Evolutionary conservation across 148 eudicot genomes (phyloP).

Genomic region (Vaccinium darrowii): DNA sequence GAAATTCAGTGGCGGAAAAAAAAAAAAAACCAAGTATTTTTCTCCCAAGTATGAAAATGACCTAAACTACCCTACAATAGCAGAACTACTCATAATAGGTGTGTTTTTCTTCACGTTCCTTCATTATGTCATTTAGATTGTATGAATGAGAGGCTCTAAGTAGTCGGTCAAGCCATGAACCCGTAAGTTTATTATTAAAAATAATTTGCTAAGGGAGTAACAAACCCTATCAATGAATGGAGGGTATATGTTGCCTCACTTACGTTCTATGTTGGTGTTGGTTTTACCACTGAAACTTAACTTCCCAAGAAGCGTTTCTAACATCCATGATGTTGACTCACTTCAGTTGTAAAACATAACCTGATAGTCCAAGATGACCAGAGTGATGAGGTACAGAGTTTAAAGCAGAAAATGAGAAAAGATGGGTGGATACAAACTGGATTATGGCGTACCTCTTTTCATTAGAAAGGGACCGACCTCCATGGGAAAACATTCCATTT

Average conservation of each 20-base stretch:
- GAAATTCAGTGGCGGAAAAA: background rate
- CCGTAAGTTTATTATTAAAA: background rate
- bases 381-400: background rate
- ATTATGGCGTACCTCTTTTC: conserved; percentile 9
- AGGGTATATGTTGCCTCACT: background rate
- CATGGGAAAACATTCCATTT: background rate
- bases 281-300: background rate
- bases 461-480: background rate
- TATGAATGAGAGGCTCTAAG: background rate
- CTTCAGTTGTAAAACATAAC: background rate
- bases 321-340: background rate
- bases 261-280: background rate
- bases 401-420: background rate
- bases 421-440: background rate
- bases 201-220: background rate
- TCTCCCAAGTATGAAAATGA: background rate
- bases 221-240: background rate
- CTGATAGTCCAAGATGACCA: background rate
- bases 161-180: background rate
- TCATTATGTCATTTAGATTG: background rate
- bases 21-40: background rate
- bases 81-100: background rate
- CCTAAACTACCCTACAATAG: background rate
- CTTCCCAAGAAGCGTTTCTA: background rate
- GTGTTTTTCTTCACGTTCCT: background rate